Evolutionary conservation across 345 rosid genomes (phyloP).

Genomic region (Dipteronia sinensis): DNA sequence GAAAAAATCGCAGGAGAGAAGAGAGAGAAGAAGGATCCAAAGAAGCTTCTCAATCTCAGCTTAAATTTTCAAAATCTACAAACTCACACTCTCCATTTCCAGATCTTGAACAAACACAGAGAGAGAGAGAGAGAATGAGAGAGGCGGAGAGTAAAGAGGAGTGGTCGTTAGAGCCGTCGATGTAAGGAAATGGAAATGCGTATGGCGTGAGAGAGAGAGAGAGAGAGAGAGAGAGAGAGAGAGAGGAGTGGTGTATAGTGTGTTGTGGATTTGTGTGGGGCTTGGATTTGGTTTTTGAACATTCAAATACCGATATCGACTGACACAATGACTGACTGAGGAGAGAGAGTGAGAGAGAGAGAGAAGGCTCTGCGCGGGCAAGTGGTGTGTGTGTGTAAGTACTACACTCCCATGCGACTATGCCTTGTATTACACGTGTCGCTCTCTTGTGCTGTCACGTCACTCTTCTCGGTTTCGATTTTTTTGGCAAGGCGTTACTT

Average conservation of each 20-base stretch:
- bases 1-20: constrained; percentile 17
- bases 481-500: not conserved
- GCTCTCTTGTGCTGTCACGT: not conserved
- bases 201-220: constrained; percentile 7
- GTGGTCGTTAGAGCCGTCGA: constrained; percentile 2
- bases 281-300: constrained; percentile 46
- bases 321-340: constrained; percentile 10
- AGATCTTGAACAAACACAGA: constrained; percentile 28
- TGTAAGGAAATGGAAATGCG: not conserved
- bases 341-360: not conserved
- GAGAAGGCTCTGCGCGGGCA: constrained; percentile 35
- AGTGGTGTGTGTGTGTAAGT: constrained; percentile 9
- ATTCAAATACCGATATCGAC: constrained; percentile 52
- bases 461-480: not conserved
- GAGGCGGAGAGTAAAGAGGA: constrained; percentile 7
- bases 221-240: constrained; percentile 11
- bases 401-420: not conserved
- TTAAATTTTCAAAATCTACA: not conserved
- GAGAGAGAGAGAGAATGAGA: constrained; percentile 3
- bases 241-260: not conserved
- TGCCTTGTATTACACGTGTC: constrained; percentile 21
- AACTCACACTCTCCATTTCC: not conserved
- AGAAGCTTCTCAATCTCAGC: constrained; percentile 14
- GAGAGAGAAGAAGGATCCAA: constrained; percentile 29
- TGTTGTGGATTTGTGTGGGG: not conserved